Evolutionary conservation across 169 alveolate species (phyloP), one percentile per base, ranked within the genome.

Genomic region (Eimeria tenella): DNA sequence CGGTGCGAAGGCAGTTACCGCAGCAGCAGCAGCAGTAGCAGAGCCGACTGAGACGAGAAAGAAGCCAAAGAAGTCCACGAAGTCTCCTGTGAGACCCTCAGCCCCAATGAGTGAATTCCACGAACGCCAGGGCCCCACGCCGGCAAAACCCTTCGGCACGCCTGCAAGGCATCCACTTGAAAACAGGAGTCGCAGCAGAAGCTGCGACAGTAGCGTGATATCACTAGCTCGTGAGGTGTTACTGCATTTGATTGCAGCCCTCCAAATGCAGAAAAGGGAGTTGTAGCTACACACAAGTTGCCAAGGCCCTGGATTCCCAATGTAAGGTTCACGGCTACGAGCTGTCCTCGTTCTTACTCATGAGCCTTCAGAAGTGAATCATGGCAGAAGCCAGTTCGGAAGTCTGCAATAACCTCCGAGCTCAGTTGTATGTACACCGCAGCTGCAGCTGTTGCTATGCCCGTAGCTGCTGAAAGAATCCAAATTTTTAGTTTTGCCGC

Each of bases 361-460:
- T 82, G 56, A 2, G 90, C 53, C 25, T 82, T 82, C 42, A 82
- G 56, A 53, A 58, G 19, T 11, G 90, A 82, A 21, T 82, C 68
- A 13, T 73, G 55, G 75, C 90, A 82, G 19, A 82, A 17, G 10
- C 90, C 90, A 56, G 52, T 63, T 53, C 90, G 90, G 19, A 82
- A 21, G 74, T 82, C 90, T 10, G 90, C 90, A 10, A 82, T 21
- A 21, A 82, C 56, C n/a, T 82, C 90, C 31, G 90, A 82, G 90
- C 90, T 82, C 55, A 82, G 90, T 56, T 82, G 90, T 55, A 82
- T 82, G 75, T 82, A 82, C 75, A 82, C 90, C 74, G 90, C 90
- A 31, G 90, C 90, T 25, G 90, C 90, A 5, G 90, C 90, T 17
- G 90, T 82, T 8, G 90, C 90, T 58, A 82, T 82, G 3, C 90